These are phyloP conservation scores for Emmonsiellopsis sp. DNA, from an alignment of 2,329 filamentous ascomycete genomes.

Conservation along the genomic window DNA sequence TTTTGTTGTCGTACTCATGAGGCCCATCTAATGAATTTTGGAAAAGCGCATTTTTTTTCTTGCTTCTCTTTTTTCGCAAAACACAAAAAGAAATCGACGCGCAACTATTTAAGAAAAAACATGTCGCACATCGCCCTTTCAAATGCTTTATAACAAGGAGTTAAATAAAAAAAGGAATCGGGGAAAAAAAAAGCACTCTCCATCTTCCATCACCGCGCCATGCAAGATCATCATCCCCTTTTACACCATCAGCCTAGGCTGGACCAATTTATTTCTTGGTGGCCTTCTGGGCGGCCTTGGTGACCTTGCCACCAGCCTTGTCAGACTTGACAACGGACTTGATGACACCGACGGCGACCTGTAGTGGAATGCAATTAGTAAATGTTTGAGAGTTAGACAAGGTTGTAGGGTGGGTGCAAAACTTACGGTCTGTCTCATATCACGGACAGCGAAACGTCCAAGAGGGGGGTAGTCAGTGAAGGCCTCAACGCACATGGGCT, in stretches of 20 bases:
- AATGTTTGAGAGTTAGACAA: neutral
- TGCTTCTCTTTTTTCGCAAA: too few relatives aligned
- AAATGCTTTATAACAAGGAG: neutral
- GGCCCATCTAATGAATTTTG: neutral
- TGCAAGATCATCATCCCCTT: neutral
- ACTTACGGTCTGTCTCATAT: conserved; percentile 66
- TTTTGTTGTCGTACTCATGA: conserved; percentile 1
- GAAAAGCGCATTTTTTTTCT: too few relatives aligned
- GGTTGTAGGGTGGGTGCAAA: conserved; percentile 42
- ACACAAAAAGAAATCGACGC: neutral
- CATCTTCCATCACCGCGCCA: neutral
- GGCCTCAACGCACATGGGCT: conserved; percentile 99
- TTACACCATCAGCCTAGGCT: neutral
- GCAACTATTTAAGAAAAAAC: neutral
- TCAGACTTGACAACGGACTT: conserved; percentile 68
- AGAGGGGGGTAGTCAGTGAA: conserved; percentile 99
- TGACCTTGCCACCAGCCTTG: conserved; percentile 51
- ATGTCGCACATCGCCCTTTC: neutral
- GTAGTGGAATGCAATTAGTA: conserved; percentile 1
- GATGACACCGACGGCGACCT: conserved; percentile 85
- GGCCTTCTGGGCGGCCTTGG: conserved; percentile 57
- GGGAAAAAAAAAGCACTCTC: neutral
- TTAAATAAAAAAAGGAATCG: neutral
- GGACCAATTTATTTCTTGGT: conserved; percentile 57
- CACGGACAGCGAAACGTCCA: conserved; percentile 99